Percentiles rank a stretch among this genome's conserved stretches.
Evolutionary conservation across 108 stramenopile species (phyloP).

Genomic region (Thalassiosira profunda): DNA sequence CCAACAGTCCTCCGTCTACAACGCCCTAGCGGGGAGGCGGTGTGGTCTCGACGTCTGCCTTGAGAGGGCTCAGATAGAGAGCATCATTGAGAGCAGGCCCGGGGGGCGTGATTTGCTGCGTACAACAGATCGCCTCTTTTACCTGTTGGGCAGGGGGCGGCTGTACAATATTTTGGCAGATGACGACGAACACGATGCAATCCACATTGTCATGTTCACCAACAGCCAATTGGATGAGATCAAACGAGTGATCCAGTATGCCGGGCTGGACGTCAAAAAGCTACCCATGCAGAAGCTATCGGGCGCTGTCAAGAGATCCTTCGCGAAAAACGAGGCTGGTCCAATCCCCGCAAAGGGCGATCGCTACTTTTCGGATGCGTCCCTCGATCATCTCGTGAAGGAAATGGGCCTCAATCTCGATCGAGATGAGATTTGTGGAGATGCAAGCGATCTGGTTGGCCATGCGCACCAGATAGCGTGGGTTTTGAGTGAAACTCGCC

Average conservation of each 20-base stretch:
- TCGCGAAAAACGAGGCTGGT: neutral
- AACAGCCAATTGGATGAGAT: neutral
- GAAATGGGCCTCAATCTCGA: neutral
- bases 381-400: neutral
- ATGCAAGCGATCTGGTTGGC: no score
- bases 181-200: neutral
- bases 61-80: neutral
- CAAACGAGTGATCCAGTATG: neutral
- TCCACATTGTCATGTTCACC: conserved; percentile 1
- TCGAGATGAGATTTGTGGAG: no score
- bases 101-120: neutral
- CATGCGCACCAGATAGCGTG: no score
- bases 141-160: conserved; percentile 3
- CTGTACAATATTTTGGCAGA: neutral
- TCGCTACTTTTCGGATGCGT: neutral
- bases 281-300: neutral
- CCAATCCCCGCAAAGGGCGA: no score
- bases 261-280: neutral
- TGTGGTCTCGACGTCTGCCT: conserved; percentile 5
- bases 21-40: neutral
- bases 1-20: neutral
- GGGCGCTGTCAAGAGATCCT: neutral
- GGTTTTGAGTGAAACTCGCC: no score
- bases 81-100: conserved; percentile 1
- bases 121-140: neutral